Evolutionary conservation across 495 filamentous ascomycete species (phyloP).

Genomic region (Xylaria intraflava): DNA sequence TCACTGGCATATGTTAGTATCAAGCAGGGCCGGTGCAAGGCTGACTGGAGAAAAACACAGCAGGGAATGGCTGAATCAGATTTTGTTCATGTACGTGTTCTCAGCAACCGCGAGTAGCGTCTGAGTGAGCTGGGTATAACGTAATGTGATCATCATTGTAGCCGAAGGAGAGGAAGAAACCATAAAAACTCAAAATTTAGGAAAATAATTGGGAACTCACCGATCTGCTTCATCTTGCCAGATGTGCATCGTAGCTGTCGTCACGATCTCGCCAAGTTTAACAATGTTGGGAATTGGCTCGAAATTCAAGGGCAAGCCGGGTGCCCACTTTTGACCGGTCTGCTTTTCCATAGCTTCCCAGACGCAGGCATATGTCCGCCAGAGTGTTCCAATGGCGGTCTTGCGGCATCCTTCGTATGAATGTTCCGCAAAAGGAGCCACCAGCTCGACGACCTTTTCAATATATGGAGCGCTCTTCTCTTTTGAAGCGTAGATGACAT

Average conservation of each 20-base stretch:
- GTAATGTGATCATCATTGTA: slow-evolving; percentile 77
- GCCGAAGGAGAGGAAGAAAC: slow-evolving; percentile 2
- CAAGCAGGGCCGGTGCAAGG: slow-evolving; percentile 5
- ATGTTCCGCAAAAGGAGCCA: slow-evolving; percentile 76
- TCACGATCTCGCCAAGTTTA: slow-evolving; percentile 83
- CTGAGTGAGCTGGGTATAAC: slow-evolving; percentile 99
- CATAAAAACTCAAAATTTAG: slow-evolving; percentile 8
- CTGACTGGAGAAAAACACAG: slow-evolving; percentile 1
- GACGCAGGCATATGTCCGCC: slow-evolving; percentile 87
- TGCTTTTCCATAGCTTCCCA: slow-evolving; percentile 79
- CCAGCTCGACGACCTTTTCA: slow-evolving; percentile 77
- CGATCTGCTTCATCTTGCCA: slow-evolving; percentile 89
- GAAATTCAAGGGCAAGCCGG: slow-evolving; percentile 76
- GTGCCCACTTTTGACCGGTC: slow-evolving; percentile 74
- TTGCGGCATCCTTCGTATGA: slow-evolving; percentile 89
- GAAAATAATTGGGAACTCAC: slow-evolving; percentile 47
- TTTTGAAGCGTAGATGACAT: slow-evolving; percentile 82
- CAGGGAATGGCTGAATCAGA: slow-evolving; percentile 29
- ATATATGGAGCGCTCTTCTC: slow-evolving; percentile 53
- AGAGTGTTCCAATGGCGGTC: slow-evolving; percentile 80
- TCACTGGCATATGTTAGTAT: slow-evolving; percentile 53
- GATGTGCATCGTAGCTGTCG: slow-evolving; percentile 72
- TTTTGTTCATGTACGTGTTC: slow-evolving; percentile 65
- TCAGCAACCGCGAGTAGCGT: slow-evolving; percentile 82
- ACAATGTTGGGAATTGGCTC: slow-evolving; percentile 67